phyloP scores from a whole-genome alignment of 164 flowering plant species.

The Chimonanthus praecox region DNA sequence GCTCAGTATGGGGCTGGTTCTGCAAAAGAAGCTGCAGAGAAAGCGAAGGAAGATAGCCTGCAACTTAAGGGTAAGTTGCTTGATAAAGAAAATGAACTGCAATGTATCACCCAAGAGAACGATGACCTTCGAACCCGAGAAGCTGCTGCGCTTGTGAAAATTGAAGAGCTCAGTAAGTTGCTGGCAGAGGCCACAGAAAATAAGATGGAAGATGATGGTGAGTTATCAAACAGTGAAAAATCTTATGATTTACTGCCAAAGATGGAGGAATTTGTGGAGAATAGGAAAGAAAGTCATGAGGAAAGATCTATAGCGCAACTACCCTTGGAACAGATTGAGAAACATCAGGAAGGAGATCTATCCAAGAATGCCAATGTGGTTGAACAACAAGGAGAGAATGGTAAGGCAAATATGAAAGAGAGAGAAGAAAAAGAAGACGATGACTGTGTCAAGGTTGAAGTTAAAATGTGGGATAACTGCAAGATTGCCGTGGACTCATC shows the following conservation, averaged over 20 bases:
- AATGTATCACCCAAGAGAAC: conserved; percentile 44
- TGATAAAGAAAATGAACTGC: conserved; percentile 63
- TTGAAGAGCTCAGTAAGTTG: conserved; percentile 47
- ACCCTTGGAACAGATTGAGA: conserved; percentile 25
- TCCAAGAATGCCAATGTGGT: conserved; percentile 14
- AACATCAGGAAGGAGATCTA: conserved; percentile 25
- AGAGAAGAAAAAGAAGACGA: conserved; percentile 4
- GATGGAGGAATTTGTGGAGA: conserved; percentile 65
- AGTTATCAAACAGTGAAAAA: conserved; percentile 67
- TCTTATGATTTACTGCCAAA: conserved; percentile 85
- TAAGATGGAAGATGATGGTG: conserved; percentile 52
- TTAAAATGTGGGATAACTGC: conserved; percentile 91
- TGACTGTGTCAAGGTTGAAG: conserved; percentile 48
- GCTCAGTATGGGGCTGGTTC: conserved; percentile 54
- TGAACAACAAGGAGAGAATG: conserved; percentile 24
- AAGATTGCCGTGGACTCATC: conserved; percentile 61
- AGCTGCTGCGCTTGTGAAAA: conserved; percentile 40
- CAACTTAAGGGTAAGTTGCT: conserved; percentile 53
- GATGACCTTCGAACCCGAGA: conserved; percentile 48
- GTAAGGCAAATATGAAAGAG: conserved; percentile 36
- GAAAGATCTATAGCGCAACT: conserved; percentile 32
- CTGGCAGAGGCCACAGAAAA: conserved; percentile 49
- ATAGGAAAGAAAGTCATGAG: conserved; percentile 42
- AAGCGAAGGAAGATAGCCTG: conserved; percentile 66
- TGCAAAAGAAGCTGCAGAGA: conserved; percentile 56